Evolutionary conservation across 805 yeast species (phyloP).

Genomic region (Metschnikowia picachoensis): DNA sequence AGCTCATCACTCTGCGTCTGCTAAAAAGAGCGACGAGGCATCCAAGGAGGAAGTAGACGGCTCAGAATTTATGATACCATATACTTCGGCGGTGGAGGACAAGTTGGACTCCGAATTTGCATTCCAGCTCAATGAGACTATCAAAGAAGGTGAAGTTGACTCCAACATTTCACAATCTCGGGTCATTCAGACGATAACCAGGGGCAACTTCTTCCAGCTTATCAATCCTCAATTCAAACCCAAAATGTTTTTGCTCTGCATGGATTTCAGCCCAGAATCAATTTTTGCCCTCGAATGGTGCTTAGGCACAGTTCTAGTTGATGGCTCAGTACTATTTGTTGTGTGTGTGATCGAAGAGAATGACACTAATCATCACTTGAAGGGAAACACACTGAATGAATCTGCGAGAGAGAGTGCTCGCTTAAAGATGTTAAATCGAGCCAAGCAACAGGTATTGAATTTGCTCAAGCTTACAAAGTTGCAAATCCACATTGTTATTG

Average conservation of each 20-base stretch:
- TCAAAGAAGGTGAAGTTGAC: conserved; percentile 53
- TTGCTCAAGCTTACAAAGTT: conserved; percentile 62
- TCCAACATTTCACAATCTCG: conserved; percentile 50
- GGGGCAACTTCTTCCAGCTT: conserved; percentile 61
- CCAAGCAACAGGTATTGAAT: conserved; percentile 43
- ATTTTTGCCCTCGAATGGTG: conserved; percentile 84
- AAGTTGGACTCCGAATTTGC: conserved; percentile 60
- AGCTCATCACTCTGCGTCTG: background rate
- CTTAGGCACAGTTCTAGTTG: conserved; percentile 77
- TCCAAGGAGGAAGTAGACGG: conserved; percentile 10
- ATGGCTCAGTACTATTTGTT: conserved; percentile 76
- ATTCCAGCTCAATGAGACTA: conserved; percentile 46
- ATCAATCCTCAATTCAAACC: conserved; percentile 42
- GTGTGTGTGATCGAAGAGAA: conserved; percentile 51
- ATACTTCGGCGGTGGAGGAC: conserved; percentile 65
- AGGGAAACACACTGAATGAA: conserved; percentile 36
- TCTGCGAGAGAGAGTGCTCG: conserved; percentile 34
- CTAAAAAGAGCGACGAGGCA: conserved; percentile 1
- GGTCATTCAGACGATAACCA: conserved; percentile 64
- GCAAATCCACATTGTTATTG: conserved; percentile 69
- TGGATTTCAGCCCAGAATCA: conserved; percentile 82
- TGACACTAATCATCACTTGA: conserved; percentile 40
- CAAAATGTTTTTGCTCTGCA: conserved; percentile 68
- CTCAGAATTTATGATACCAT: conserved; percentile 47
- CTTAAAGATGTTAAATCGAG: conserved; percentile 38